These are phyloP conservation scores for Bryum argenteum DNA, from an alignment of 225 moss, liverwort and hornwort genomes.

Conservation along the genomic window DNA sequence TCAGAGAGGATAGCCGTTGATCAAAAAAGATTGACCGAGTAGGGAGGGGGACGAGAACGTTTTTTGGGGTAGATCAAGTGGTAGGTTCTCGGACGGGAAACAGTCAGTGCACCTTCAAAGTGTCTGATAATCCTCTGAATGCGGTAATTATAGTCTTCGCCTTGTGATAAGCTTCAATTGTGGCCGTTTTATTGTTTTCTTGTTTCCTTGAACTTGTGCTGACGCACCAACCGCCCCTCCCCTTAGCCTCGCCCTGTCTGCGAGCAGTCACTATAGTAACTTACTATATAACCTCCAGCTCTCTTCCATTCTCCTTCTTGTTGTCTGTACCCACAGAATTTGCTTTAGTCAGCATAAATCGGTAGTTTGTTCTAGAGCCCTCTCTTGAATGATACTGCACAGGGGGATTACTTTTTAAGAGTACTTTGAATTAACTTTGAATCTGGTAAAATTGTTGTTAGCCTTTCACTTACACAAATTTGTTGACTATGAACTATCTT, in stretches of 20 bases:
- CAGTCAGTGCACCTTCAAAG: slow-evolving; percentile 16
- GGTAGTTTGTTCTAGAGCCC: slow-evolving; percentile 1
- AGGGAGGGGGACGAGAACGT: neutral
- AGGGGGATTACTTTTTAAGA: no score
- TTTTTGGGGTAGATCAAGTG: neutral
- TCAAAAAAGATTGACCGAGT: neutral
- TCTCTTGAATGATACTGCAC: slow-evolving; percentile 20
- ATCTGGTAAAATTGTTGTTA: no score
- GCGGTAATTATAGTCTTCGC: slow-evolving; percentile 16
- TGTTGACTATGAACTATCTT: no score
- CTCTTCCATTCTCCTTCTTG: neutral
- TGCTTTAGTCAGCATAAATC: slow-evolving; percentile 15
- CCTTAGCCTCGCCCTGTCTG: slow-evolving; percentile 18
- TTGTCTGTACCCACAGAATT: slow-evolving; percentile 25
- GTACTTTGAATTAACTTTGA: no score
- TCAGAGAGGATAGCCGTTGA: no score
- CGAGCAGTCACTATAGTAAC: slow-evolving; percentile 10
- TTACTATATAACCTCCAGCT: neutral
- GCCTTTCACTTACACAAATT: no score
- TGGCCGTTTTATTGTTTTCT: slow-evolving; percentile 4
- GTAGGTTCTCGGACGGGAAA: no score
- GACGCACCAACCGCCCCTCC: slow-evolving; percentile 1
- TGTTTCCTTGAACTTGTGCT: slow-evolving; percentile 18
- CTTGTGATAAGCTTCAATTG: slow-evolving; percentile 23
- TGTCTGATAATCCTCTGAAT: slow-evolving; percentile 14